These are phyloP conservation scores for Syncephalastrum racemosum DNA, from an alignment of 371 early-diverging fungal genomes.

Conservation along the genomic window DNA sequence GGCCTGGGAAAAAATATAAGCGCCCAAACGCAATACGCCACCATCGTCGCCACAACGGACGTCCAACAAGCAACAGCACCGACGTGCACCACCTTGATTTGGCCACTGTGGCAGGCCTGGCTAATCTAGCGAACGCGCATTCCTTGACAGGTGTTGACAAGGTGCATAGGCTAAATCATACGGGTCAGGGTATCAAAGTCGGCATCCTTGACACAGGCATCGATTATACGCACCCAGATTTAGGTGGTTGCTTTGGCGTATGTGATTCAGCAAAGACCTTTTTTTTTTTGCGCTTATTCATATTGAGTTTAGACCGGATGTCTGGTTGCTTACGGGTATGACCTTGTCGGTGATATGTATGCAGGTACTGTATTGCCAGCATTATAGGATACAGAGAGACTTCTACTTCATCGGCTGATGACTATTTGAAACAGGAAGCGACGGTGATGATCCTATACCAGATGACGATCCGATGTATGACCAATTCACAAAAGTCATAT, in stretches of 20 bases:
- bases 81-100: background rate
- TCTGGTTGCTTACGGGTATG: constrained; percentile 63
- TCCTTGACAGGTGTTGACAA: constrained; percentile 16
- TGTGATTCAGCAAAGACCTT: background rate
- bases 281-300: background rate
- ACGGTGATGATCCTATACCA: constrained; percentile 6
- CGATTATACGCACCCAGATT: constrained; percentile 70
- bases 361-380: constrained; percentile 18
- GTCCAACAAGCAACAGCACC: background rate
- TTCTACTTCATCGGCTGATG: background rate
- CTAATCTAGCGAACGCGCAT: constrained; percentile 19
- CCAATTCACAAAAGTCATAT: background rate
- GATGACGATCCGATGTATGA: constrained; percentile 30
- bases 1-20: constrained; percentile 17
- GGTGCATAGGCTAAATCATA: constrained; percentile 1
- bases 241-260: constrained; percentile 70
- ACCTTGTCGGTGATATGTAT: constrained; percentile 60
- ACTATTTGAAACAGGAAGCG: background rate
- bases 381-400: background rate
- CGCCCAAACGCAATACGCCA: constrained; percentile 11
- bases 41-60: background rate
- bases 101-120: constrained; percentile 4
- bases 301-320: constrained; percentile 31
- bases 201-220: constrained; percentile 36
- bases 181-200: constrained; percentile 17